Evolutionary conservation across 2,329 filamentous ascomycete genomes (phyloP), one percentile per base, ranked within the genome.

Genomic region (Fusarium palustre): DNA sequence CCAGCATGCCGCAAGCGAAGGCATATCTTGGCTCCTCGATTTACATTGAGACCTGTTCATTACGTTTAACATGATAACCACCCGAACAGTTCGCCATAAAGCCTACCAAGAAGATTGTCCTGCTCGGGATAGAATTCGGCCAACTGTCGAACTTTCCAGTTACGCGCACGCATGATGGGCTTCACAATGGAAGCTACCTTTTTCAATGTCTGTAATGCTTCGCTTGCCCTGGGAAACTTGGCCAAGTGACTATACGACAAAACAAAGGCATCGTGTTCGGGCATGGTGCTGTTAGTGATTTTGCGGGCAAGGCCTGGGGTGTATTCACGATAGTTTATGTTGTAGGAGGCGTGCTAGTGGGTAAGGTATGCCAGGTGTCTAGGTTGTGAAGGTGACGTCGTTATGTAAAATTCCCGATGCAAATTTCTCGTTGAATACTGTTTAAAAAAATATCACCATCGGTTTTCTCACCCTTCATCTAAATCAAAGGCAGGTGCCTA

Each of bases 181-280:
- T 97, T 97, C 66, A 97, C 94, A 59, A 97, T 81, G 28, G 94
- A 97, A 4, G 93, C 93, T 41, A 97, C 86, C 79, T 92, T 94
- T 74, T 90, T 91, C 25, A 98, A 85, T 59, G 87, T 88, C 36
- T 87, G 80, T 20, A 88, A 76, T 16, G 86, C 86, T 61, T 88
- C 85, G 18, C 77, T 75, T 22, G 84, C 81, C 4, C 84, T 82
- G 2, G 83, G 80, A 33, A 85, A 81, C 24, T 80, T 75, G 11
- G 76, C 77, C 55, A 88, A 74, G 70, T 88, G 86, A 36, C 82
- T 82, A 74, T 82, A 88, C 10, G 81, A 82, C 20, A 79, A 71
- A 7, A 88, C 77, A 33, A 83, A 74, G 4, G 83, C 78, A 64
- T 87, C 83, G 64, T 70, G 66, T 53, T 74, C 72, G 11, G 71